phyloP scores from a whole-genome alignment of 768 basidiomycete genomes.

The Suillus decipiens region DNA sequence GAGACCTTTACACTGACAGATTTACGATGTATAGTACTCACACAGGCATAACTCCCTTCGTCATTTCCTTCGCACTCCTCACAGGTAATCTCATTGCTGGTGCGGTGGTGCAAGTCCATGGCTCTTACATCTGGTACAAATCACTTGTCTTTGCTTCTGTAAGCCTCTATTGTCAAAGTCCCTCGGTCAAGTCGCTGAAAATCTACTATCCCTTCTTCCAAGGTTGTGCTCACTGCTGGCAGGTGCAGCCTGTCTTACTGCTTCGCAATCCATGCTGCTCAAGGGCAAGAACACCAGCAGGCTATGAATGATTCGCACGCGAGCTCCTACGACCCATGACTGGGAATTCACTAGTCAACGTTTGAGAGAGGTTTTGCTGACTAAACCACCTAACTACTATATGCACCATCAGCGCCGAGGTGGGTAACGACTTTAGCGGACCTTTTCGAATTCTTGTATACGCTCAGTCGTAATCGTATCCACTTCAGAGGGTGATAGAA shows the following conservation, averaged over 20 bases:
- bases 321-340: neutral
- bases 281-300: constrained; percentile 13
- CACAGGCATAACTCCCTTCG: constrained; percentile 47
- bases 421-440: neutral
- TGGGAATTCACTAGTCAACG: no score
- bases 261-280: constrained; percentile 12
- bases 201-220: neutral
- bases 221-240: constrained; percentile 19
- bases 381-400: neutral
- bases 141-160: constrained; percentile 49
- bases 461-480: neutral
- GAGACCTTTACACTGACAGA: neutral
- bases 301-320: constrained; percentile 10
- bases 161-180: constrained; percentile 13
- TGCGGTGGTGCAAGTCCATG: constrained; percentile 41
- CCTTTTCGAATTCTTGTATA: neutral
- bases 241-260: constrained; percentile 14
- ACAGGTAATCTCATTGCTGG: constrained; percentile 57
- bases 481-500: neutral
- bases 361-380: neutral
- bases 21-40: constrained; percentile 36
- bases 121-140: constrained; percentile 39
- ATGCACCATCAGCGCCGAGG: neutral
- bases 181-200: neutral
- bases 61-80: constrained; percentile 44